Conservation (phyloP, 768 basidiomycete species). For the Hypsizygus marmoreus region DNA sequence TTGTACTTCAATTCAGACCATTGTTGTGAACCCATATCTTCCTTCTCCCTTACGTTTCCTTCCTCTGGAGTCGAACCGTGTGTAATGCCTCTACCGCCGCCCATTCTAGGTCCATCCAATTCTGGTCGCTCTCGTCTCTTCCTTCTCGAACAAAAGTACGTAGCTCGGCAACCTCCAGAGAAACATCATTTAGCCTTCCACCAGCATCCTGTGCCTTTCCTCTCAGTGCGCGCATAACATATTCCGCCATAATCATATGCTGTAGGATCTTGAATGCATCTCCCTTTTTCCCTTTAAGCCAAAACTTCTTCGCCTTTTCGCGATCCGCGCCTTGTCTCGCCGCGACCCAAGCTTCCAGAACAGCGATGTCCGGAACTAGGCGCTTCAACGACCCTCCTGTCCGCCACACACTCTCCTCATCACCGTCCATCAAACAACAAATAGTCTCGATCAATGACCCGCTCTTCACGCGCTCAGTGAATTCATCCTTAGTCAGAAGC, state of each 20-base stretch:
- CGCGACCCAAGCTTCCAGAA: constrained; percentile 14
- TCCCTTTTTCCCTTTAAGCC: constrained; percentile 20
- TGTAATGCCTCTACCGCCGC: constrained; percentile 12
- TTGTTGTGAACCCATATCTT: neutral
- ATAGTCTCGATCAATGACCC: constrained; percentile 24
- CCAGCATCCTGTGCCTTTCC: constrained; percentile 6
- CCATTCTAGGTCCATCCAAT: constrained; percentile 20
- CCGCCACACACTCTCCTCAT: constrained; percentile 14
- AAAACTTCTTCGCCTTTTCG: constrained; percentile 26
- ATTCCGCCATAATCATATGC: constrained; percentile 18
- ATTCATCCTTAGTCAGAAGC: constrained; percentile 18
- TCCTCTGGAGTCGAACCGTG: neutral
- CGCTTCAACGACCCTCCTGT: constrained; percentile 4
- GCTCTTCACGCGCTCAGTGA: constrained; percentile 13
- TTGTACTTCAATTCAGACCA: neutral
- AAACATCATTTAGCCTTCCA: constrained; percentile 2
- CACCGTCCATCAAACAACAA: constrained; percentile 19
- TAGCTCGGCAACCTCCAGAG: constrained; percentile 12
- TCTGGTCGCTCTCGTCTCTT: constrained; percentile 11
- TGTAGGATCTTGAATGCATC: constrained; percentile 24
- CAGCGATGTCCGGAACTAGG: constrained; percentile 6
- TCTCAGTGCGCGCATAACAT: constrained; percentile 14
- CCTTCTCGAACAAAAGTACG: constrained; percentile 14
- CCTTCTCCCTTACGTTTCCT: neutral
- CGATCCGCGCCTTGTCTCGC: constrained; percentile 14